A percentile compares a stretch with the other conserved stretches of the same genome.
phyloP scores from a whole-genome alignment of 2,329 filamentous ascomycete genomes.

The Leptosphaerulina australis region DNA sequence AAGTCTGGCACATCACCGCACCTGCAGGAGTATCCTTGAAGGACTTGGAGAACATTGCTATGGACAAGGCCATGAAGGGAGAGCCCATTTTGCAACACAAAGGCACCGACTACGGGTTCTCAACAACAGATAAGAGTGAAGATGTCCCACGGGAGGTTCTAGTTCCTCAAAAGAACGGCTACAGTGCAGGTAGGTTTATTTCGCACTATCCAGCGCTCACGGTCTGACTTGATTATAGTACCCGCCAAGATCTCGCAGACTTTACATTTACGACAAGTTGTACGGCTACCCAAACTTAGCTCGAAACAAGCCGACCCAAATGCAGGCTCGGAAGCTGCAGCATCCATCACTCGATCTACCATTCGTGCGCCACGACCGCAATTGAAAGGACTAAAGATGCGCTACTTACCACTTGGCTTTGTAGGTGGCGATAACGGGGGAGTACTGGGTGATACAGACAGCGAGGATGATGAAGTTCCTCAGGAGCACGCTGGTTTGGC shows the following conservation, averaged over 20 bases:
- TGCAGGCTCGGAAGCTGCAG: conserved; percentile 50
- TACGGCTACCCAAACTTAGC: conserved; percentile 57
- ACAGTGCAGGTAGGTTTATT: conserved; percentile 59
- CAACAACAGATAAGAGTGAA: conserved; percentile 57
- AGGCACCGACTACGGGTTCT: conserved; percentile 67
- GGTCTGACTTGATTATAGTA: conserved; percentile 29
- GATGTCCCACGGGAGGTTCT: conserved; percentile 64
- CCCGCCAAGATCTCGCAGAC: conserved; percentile 59
- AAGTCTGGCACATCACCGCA: conserved; percentile 81
- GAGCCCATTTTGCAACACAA: conserved; percentile 66
- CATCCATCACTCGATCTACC: conserved; percentile 54
- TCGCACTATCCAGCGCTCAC: neutral
- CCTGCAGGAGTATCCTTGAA: conserved; percentile 72
- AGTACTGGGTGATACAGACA: conserved; percentile 51
- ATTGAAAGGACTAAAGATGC: conserved; percentile 69
- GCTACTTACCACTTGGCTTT: conserved; percentile 70
- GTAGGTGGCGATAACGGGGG: conserved; percentile 51
- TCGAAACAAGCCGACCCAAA: conserved; percentile 50
- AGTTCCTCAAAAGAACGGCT: conserved; percentile 64
- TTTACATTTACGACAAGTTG: conserved; percentile 69
- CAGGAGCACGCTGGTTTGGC: conserved; percentile 41
- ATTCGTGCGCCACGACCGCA: conserved; percentile 65
- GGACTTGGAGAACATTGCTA: conserved; percentile 67
- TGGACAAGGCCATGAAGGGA: conserved; percentile 62
- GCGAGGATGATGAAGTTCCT: conserved; percentile 47